A percentile compares a stretch with the other conserved stretches of the same genome.
Evolutionary conservation across 257 asterid genomes (phyloP).

Genomic region (Coffea eugenioides): DNA sequence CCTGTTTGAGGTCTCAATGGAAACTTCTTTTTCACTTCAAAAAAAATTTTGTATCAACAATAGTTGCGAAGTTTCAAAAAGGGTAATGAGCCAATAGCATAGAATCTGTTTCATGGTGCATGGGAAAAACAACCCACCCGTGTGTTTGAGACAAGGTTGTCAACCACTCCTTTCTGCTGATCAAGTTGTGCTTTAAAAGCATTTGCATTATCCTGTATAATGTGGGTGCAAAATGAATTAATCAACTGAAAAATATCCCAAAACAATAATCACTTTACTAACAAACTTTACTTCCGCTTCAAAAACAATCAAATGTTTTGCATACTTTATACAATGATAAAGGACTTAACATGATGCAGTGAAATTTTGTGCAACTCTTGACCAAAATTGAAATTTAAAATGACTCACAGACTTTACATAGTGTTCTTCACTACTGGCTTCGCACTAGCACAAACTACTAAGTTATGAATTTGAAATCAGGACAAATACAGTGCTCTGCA

Average conservation of each 20-base stretch:
- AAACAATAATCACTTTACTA: not conserved
- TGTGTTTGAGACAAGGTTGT: conserved; percentile 82
- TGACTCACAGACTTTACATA: not conserved
- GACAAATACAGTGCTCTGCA: not conserved
- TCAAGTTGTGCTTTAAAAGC: conserved; percentile 84
- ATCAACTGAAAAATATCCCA: not conserved
- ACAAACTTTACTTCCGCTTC: conserved; percentile 4
- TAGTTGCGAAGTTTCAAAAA: not conserved
- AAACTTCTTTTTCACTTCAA: not conserved
- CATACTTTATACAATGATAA: not conserved
- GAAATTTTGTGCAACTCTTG: not conserved
- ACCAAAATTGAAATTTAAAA: not conserved
- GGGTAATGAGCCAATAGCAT: not conserved
- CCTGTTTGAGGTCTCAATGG: not conserved
- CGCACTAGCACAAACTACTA: not conserved
- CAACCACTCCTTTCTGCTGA: conserved; percentile 84
- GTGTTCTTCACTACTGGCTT: not conserved
- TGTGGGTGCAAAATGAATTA: conserved; percentile 8
- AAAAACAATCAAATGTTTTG: not conserved
- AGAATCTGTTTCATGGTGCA: too few relatives aligned
- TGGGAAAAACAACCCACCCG: conserved; percentile 51
- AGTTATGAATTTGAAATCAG: not conserved
- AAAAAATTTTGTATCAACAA: not conserved
- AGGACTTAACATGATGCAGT: not conserved
- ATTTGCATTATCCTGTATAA: conserved; percentile 82